Percentiles rank a stretch among this genome's conserved stretches.
Conservation (phyloP, 768 basidiomycete species). For the Podaxis sp. region DNA sequence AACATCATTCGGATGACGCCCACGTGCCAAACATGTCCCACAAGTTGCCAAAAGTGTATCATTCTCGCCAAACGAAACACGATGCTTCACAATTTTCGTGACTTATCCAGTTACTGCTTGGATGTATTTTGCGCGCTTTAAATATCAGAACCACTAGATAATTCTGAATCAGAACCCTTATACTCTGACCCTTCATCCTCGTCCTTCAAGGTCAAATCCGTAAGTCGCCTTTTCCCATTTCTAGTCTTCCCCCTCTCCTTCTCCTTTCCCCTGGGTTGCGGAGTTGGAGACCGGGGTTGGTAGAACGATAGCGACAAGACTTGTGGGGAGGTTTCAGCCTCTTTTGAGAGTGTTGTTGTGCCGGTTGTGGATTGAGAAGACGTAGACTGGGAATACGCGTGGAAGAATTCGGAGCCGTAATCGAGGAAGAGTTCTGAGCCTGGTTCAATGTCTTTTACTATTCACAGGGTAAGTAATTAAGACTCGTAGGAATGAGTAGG, state of each 20-base stretch:
- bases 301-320: neutral
- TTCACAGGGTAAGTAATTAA: no score
- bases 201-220: neutral
- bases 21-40: no score
- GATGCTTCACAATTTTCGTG: no score
- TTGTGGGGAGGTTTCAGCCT: neutral
- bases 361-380: neutral
- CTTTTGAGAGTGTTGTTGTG: neutral
- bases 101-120: no score
- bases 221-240: neutral
- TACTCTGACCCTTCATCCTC: neutral
- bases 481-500: no score
- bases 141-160: neutral
- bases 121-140: neutral
- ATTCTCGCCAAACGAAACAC: no score
- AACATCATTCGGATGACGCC: no score
- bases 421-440: conserved; percentile 19
- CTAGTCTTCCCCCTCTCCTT: neutral
- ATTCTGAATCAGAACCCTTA: neutral
- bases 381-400: neutral
- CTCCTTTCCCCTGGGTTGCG: neutral
- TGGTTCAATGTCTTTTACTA: conserved; percentile 14
- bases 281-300: neutral
- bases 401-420: conserved; percentile 16
- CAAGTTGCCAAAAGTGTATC: no score